These are phyloP conservation scores for Puya raimondii DNA, from an alignment of 176 grass and related monocot species.

Conservation along the genomic window DNA sequence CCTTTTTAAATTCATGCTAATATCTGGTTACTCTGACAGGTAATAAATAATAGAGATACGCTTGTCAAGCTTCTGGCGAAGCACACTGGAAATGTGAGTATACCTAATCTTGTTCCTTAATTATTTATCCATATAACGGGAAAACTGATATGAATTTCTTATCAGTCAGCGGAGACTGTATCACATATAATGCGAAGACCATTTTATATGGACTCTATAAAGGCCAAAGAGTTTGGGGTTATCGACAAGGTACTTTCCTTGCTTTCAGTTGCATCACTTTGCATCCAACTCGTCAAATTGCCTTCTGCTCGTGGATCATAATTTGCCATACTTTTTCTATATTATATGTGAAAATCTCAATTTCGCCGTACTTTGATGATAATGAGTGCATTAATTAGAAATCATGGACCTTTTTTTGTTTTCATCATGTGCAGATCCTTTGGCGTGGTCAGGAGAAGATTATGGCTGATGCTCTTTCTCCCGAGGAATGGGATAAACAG, in stretches of 20 bases:
- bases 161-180: conserved; percentile 69
- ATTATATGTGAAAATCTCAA: background rate
- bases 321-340: background rate
- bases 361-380: background rate
- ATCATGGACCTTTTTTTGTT: background rate
- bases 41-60: conserved; percentile 64
- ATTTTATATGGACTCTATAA: conserved; percentile 66
- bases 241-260: conserved; percentile 81
- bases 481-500: conserved; percentile 53
- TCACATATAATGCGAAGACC: conserved; percentile 56
- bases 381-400: conserved; percentile 12
- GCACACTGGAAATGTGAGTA: conserved; percentile 93
- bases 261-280: conserved; percentile 5
- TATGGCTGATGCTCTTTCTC: conserved; percentile 64
- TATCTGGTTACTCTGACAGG: conserved; percentile 31
- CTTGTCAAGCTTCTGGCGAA: conserved; percentile 68
- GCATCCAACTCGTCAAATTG: background rate
- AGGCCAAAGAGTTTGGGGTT: conserved; percentile 91
- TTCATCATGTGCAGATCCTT: conserved; percentile 50
- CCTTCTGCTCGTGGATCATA: background rate
- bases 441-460: conserved; percentile 65
- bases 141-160: conserved; percentile 15
- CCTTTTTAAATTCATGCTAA: background rate
- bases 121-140: background rate
- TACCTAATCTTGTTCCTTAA: conserved; percentile 13